Evolutionary conservation across 1,284 basidiomycete genomes (phyloP).

Genomic region (Trametes polyzona): DNA sequence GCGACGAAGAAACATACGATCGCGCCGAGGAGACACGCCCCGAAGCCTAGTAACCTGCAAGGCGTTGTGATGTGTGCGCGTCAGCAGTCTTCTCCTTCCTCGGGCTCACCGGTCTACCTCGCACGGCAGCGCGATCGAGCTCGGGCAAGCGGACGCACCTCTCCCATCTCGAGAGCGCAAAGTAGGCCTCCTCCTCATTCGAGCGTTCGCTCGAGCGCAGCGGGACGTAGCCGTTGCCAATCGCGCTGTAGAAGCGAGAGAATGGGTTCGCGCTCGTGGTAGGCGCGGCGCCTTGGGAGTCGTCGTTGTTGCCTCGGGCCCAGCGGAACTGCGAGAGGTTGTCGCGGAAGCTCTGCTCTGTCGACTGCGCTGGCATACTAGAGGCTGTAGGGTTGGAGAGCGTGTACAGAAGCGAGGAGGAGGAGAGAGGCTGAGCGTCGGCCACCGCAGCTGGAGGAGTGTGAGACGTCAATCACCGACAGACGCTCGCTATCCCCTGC

Average conservation of each 20-base stretch:
- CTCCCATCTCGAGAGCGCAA: slow-evolving; percentile 91
- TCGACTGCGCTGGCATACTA: slow-evolving; percentile 32
- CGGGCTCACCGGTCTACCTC: not conserved
- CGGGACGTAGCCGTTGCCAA: slow-evolving; percentile 86
- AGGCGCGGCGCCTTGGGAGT: slow-evolving; percentile 58
- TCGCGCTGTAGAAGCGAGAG: slow-evolving; percentile 76
- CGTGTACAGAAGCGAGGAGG: not conserved
- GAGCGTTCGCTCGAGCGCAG: slow-evolving; percentile 81
- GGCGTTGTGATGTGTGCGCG: not conserved
- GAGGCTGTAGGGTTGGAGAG: not conserved
- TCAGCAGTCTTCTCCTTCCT: not conserved
- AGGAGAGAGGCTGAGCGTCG: too few relatives aligned
- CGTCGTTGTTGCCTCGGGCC: slow-evolving; percentile 77
- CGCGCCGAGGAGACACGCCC: slow-evolving; percentile 88
- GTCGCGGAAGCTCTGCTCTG: slow-evolving; percentile 69
- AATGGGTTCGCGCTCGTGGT: slow-evolving; percentile 56
- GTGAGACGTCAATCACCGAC: not conserved
- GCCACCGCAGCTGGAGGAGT: too few relatives aligned
- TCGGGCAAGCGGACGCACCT: slow-evolving; percentile 48
- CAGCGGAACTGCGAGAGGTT: slow-evolving; percentile 86
- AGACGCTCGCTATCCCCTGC: not conserved
- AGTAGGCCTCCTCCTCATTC: slow-evolving; percentile 97
- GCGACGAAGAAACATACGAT: slow-evolving; percentile 95
- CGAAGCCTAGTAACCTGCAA: slow-evolving; percentile 87
- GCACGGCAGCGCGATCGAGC: not conserved